These are phyloP conservation scores for Platanthera guangdongensis DNA, from an alignment of 106 monocot species.

Conservation along the genomic window DNA sequence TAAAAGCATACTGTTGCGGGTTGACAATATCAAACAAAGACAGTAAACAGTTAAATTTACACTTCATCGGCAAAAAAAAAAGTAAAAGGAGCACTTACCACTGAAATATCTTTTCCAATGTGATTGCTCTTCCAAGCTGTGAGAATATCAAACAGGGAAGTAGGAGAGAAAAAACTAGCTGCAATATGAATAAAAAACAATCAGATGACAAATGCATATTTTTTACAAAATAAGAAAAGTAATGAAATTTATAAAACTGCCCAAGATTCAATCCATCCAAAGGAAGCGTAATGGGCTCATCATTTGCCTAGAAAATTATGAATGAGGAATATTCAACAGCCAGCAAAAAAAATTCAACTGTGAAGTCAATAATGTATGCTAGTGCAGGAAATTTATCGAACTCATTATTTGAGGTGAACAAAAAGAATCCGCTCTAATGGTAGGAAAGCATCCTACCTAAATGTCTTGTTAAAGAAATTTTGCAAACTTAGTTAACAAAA, in stretches of 20 bases:
- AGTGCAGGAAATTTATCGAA: neutral
- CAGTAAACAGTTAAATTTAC: neutral
- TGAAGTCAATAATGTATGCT: neutral
- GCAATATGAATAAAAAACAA: constrained; percentile 14
- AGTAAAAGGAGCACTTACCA: constrained; percentile 26
- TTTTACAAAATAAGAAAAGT: neutral
- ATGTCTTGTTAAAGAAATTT: neutral
- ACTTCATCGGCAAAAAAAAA: neutral
- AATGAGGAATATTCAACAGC: neutral
- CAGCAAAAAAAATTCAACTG: neutral
- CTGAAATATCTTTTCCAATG: constrained; percentile 37
- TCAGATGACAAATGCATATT: neutral
- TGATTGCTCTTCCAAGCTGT: constrained; percentile 59
- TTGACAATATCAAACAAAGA: neutral
- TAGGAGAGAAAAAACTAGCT: constrained; percentile 57
- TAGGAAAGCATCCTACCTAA: neutral
- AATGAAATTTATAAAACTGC: neutral
- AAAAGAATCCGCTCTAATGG: neutral
- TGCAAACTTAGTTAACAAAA: neutral
- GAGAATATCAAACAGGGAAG: constrained; percentile 58
- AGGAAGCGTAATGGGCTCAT: neutral
- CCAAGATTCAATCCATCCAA: neutral
- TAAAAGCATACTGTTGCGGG: neutral
- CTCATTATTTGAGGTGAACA: neutral
- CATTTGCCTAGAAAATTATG: neutral